A percentile compares a stretch with the other conserved stretches of the same genome.
Evolutionary conservation across 2,329 filamentous ascomycete species (phyloP).

Genomic region (Paecilomyces sp.): DNA sequence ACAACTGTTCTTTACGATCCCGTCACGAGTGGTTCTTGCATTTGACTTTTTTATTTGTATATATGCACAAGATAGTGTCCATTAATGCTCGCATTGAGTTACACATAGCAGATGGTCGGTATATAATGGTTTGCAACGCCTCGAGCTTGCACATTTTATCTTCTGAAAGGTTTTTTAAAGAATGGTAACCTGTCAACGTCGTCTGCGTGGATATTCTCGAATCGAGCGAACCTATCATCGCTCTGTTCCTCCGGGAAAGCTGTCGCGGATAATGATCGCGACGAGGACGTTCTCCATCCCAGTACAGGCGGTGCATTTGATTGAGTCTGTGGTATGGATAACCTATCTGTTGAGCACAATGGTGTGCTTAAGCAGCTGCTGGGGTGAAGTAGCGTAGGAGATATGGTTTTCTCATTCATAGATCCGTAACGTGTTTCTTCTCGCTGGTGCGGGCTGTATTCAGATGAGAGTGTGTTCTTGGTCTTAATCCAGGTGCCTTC

Average conservation of each 20-base stretch:
- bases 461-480: neutral
- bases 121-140: neutral
- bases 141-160: neutral
- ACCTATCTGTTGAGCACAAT: neutral
- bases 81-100: neutral
- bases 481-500: neutral
- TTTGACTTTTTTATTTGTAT: neutral
- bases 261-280: neutral
- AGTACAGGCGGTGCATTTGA: neutral
- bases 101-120: neutral
- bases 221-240: neutral
- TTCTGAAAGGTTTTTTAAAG: neutral
- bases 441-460: neutral
- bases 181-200: neutral
- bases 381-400: neutral
- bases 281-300: neutral
- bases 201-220: neutral
- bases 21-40: neutral
- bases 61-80: neutral
- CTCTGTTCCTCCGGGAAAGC: neutral
- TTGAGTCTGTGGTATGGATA: neutral
- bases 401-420: neutral
- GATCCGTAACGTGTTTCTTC: neutral
- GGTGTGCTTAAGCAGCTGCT: neutral
- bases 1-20: neutral